phyloP scores from a whole-genome alignment of 495 filamentous ascomycete species.

The Trichoderma parareesei region DNA sequence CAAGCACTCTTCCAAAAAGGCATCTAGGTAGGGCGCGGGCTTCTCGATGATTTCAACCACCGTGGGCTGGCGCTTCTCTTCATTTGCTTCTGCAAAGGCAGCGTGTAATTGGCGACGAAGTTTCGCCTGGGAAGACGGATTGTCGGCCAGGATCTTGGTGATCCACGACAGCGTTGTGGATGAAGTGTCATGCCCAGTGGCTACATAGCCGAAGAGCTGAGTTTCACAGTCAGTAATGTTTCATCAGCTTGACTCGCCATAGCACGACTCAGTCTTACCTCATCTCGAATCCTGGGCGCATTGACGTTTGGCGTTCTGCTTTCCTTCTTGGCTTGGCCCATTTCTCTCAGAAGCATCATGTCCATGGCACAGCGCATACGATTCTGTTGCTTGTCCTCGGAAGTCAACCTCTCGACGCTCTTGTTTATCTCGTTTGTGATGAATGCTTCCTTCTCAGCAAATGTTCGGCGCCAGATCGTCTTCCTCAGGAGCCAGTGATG shows the following conservation, averaged over 20 bases:
- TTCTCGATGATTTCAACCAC: conserved; percentile 20
- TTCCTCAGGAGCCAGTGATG: conserved; percentile 13
- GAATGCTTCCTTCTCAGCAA: conserved; percentile 16
- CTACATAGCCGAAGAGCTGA: conserved; percentile 23
- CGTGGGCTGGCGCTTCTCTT: conserved; percentile 16
- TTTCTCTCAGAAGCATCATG: conserved; percentile 23
- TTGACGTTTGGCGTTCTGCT: conserved; percentile 17
- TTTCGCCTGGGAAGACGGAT: conserved; percentile 19
- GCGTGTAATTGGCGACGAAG: conserved; percentile 18
- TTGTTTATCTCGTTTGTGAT: conserved; percentile 17
- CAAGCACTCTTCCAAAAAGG: conserved; percentile 29
- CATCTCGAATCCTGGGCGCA: conserved; percentile 16
- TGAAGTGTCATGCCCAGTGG: conserved; percentile 21
- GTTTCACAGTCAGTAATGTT: too few species aligned
- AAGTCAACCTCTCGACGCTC: conserved; percentile 13
- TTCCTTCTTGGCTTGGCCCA: conserved; percentile 18
- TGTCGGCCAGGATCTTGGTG: conserved; percentile 22
- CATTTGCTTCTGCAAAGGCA: conserved; percentile 17
- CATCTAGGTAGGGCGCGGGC: conserved; percentile 29
- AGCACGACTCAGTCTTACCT: conserved; percentile 15
- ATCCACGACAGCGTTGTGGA: conserved; percentile 18
- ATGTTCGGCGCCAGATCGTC: conserved; percentile 6
- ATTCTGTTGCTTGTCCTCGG: conserved; percentile 1
- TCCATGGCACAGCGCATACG: conserved; percentile 22
- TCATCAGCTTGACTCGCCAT: background rate